Conservation (phyloP, 148 eudicot species). For the Vaccinium darrowii region DNA sequence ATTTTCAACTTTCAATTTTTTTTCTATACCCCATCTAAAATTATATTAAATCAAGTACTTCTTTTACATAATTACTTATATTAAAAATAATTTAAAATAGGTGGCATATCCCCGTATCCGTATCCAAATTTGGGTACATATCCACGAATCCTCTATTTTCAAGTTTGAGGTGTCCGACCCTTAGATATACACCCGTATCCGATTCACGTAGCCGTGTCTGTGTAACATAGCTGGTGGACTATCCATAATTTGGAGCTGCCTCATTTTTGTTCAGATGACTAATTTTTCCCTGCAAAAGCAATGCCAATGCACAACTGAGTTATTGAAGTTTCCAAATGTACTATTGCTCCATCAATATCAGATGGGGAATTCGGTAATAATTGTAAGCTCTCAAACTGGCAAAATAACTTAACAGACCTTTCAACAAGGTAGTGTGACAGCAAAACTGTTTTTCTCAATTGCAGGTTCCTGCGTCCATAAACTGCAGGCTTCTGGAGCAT, state of each 20-base stretch:
- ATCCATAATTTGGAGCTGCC: neutral
- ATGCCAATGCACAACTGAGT: neutral
- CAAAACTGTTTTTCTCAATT: conserved; percentile 4
- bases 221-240: neutral
- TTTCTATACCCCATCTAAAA: too few species aligned
- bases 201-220: too few species aligned
- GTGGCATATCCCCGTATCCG: too few species aligned
- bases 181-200: too few species aligned
- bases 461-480: conserved; percentile 93
- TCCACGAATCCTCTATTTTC: too few species aligned
- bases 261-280: neutral
- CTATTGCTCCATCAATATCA: neutral
- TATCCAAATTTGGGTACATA: too few species aligned
- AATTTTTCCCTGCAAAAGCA: neutral
- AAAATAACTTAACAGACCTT: neutral
- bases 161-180: too few species aligned
- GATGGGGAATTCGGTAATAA: neutral
- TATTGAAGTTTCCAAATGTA: neutral
- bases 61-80: too few species aligned
- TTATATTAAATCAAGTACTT: too few species aligned
- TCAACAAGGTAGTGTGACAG: neutral
- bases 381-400: neutral
- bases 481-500: conserved; percentile 88
- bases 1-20: too few species aligned
- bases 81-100: too few species aligned